A percentile compares a stretch with the other conserved stretches of the same genome.
Evolutionary conservation across 805 yeast species (phyloP).

Genomic region (Candida qinlingensis): DNA sequence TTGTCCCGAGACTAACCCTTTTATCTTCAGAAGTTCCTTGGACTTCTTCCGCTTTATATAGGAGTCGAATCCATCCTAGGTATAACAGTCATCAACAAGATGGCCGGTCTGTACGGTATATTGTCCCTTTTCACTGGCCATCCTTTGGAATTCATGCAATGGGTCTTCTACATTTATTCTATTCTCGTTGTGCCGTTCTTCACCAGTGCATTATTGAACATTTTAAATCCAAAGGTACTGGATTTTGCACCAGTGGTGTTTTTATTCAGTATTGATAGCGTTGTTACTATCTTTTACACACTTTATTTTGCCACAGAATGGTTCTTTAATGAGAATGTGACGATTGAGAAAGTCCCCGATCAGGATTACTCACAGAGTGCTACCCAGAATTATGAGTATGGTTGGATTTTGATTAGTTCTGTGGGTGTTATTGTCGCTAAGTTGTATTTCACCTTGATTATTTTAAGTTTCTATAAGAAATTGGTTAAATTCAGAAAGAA

Average conservation of each 20-base stretch:
- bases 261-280: constrained; percentile 61
- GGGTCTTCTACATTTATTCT: constrained; percentile 71
- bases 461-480: constrained; percentile 55
- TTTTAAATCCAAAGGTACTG: constrained; percentile 52
- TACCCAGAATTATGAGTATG: constrained; percentile 50
- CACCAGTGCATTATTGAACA: constrained; percentile 47
- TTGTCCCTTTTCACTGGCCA: constrained; percentile 86
- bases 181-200: constrained; percentile 59
- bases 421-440: constrained; percentile 43
- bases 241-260: constrained; percentile 59
- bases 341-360: constrained; percentile 17
- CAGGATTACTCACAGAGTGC: constrained; percentile 45
- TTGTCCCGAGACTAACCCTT: neutral
- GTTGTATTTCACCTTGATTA: constrained; percentile 53
- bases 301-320: constrained; percentile 69
- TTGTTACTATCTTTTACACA: constrained; percentile 63
- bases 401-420: constrained; percentile 48
- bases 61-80: constrained; percentile 84
- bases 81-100: constrained; percentile 76
- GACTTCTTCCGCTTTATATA: constrained; percentile 68
- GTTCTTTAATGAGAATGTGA: constrained; percentile 50
- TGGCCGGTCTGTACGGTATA: constrained; percentile 84
- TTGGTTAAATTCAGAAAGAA: constrained; percentile 44
- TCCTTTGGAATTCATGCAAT: constrained; percentile 74
- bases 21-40: constrained; percentile 39